phyloP scores from a whole-genome alignment of 2,329 filamentous ascomycete species.

The Arthrocladium fulminans region DNA sequence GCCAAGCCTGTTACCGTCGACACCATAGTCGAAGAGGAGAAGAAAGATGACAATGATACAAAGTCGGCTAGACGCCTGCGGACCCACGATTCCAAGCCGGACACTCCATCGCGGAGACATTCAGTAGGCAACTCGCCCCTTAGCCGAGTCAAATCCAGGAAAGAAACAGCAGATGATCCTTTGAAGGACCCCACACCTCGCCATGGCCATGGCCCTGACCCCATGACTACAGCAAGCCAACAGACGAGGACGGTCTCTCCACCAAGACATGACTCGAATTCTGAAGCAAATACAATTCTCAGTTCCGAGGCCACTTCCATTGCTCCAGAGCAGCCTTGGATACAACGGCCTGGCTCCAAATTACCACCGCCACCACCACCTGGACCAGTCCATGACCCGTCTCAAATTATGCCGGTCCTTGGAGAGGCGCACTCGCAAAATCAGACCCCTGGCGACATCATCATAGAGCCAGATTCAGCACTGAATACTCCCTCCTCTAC shows the following conservation, averaged over 20 bases:
- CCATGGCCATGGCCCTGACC: slow-evolving; percentile 22
- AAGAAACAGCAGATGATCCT: slow-evolving; percentile 31
- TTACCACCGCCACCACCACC: slow-evolving; percentile 11
- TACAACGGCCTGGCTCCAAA: slow-evolving; percentile 21
- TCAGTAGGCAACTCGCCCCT: slow-evolving; percentile 27
- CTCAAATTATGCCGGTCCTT: background rate
- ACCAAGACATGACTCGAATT: slow-evolving; percentile 23
- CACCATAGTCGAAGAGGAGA: slow-evolving; percentile 26
- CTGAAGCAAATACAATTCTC: slow-evolving; percentile 13
- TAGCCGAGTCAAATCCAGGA: slow-evolving; percentile 21
- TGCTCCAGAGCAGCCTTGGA: slow-evolving; percentile 34
- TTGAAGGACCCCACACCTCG: slow-evolving; percentile 28
- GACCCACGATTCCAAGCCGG: slow-evolving; percentile 33
- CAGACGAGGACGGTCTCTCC: slow-evolving; percentile 27
- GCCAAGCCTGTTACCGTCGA: slow-evolving; percentile 24
- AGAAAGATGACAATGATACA: slow-evolving; percentile 26
- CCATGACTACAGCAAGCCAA: slow-evolving; percentile 29
- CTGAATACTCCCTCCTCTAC: slow-evolving; percentile 24
- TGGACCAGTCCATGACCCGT: background rate
- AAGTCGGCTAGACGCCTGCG: slow-evolving; percentile 31
- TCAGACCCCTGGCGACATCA: slow-evolving; percentile 21
- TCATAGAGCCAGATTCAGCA: slow-evolving; percentile 4
- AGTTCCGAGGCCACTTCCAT: slow-evolving; percentile 39
- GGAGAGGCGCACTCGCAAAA: background rate
- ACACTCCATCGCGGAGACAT: slow-evolving; percentile 33